These are phyloP conservation scores for Pseudogymnoascus sp. DNA, from an alignment of 2,329 filamentous ascomycete species.

Conservation along the genomic window DNA sequence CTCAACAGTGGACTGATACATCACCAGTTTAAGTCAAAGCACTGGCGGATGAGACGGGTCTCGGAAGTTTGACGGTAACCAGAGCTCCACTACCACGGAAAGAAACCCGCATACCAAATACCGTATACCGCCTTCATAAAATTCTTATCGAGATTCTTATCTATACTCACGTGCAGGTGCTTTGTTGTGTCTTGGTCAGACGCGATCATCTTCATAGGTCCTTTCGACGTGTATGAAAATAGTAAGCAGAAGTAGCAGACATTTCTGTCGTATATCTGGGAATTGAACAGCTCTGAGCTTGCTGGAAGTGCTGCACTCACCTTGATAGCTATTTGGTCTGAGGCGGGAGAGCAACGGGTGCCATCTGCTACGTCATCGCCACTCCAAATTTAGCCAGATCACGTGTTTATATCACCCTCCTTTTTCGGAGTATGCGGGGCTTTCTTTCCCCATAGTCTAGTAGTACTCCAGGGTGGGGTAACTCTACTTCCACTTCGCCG, in stretches of 20 bases:
- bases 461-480: not conserved
- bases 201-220: not conserved
- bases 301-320: not conserved
- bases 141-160: not conserved
- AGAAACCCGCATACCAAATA: not conserved
- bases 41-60: conserved; percentile 1
- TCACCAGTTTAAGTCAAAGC: not conserved
- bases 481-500: not conserved
- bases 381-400: not conserved
- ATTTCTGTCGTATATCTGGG: not conserved
- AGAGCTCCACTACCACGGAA: conserved; percentile 4
- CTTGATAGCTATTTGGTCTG: not conserved
- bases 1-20: not conserved
- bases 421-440: conserved; percentile 7
- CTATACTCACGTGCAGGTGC: not conserved
- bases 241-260: not conserved
- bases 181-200: not conserved
- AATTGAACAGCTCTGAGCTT: not conserved
- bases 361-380: not conserved
- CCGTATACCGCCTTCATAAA: conserved; percentile 2
- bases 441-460: not conserved
- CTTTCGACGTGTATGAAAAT: not conserved
- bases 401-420: not conserved
- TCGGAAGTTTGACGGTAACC: conserved; percentile 7
- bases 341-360: not conserved